Evolutionary conservation across 306 rosid species (phyloP).

Genomic region (Ceratonia siliqua): DNA sequence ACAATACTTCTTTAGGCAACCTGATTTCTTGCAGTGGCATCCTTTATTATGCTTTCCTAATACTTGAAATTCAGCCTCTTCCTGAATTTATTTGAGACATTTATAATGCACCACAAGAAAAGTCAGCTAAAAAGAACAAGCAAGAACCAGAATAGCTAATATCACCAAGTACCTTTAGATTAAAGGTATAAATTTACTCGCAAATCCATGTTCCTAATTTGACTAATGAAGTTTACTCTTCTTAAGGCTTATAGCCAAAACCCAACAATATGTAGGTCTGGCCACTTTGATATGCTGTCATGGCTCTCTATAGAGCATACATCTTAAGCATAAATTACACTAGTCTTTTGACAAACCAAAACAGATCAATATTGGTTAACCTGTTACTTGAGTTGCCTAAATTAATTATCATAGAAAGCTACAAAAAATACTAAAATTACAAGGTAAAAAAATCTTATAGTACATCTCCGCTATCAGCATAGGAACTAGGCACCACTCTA

Average conservation of each 20-base stretch:
- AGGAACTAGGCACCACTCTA: neutral
- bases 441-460: neutral
- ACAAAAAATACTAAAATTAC: neutral
- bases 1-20: constrained; percentile 88
- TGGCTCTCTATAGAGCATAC: neutral
- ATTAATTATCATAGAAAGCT: neutral
- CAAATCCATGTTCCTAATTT: neutral
- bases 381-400: neutral
- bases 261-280: neutral
- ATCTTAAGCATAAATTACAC: neutral
- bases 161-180: constrained; percentile 7
- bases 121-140: constrained; percentile 27
- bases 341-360: neutral
- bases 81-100: constrained; percentile 50
- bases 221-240: neutral
- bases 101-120: constrained; percentile 26
- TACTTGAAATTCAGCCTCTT: constrained; percentile 59
- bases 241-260: neutral
- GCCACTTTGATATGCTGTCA: neutral
- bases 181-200: neutral
- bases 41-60: constrained; percentile 87
- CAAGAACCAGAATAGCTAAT: constrained; percentile 17
- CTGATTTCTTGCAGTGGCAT: constrained; percentile 83
- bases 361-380: neutral
- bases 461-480: neutral